phyloP scores from a whole-genome alignment of 768 basidiomycete genomes.

The Amanita polypyramis region DNA sequence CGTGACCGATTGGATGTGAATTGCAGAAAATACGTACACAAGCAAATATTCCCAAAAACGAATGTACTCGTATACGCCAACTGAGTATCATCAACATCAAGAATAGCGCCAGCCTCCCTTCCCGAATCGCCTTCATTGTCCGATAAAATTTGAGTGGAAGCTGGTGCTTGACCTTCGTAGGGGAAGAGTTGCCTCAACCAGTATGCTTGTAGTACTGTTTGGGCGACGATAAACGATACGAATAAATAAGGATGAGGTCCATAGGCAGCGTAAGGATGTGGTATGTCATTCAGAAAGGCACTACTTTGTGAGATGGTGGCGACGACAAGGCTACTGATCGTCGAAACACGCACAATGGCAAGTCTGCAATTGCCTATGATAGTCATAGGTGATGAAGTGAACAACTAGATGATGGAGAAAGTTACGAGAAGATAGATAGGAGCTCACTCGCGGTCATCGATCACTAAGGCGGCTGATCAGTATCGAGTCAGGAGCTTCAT shows the following conservation, averaged over 20 bases:
- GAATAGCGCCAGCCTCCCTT: background rate
- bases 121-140: background rate
- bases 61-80: conserved; percentile 15
- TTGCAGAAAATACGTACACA: conserved; percentile 11
- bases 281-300: background rate
- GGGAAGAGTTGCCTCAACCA: conserved; percentile 2
- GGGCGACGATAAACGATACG: background rate
- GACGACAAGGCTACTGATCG: background rate
- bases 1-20: background rate
- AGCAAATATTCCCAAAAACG: conserved; percentile 13
- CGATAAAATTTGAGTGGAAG: background rate
- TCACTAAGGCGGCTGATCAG: background rate
- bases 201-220: background rate
- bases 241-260: conserved; percentile 4
- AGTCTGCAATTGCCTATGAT: conserved; percentile 3
- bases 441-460: background rate
- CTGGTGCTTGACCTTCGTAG: background rate
- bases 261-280: conserved; percentile 1
- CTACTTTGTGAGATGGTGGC: background rate
- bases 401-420: background rate
- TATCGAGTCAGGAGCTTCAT: too few species aligned
- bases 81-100: conserved; percentile 10
- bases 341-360: background rate
- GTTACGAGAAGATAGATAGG: too few species aligned
- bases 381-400: background rate